These are phyloP conservation scores for Fusarium sacchari DNA, from an alignment of 2,329 filamentous ascomycete species.

Conservation along the genomic window DNA sequence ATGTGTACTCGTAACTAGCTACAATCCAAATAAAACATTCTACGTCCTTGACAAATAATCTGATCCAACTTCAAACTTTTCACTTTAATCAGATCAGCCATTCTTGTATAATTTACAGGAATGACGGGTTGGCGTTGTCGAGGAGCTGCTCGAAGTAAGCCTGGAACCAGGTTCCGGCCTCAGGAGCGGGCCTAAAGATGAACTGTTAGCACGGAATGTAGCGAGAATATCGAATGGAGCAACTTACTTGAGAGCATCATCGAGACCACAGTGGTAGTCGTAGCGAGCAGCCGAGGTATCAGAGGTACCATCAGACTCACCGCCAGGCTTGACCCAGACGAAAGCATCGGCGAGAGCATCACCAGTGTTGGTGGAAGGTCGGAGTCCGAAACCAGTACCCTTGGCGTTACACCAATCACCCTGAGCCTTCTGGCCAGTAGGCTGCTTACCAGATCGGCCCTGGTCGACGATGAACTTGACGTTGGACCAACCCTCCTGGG, in stretches of 20 bases:
- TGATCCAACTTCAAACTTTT: background rate
- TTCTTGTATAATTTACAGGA: slow-evolving; percentile 38
- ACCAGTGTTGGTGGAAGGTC: slow-evolving; percentile 71
- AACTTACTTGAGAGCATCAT: slow-evolving; percentile 57
- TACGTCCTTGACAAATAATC: background rate
- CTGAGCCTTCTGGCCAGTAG: slow-evolving; percentile 69
- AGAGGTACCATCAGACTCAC: slow-evolving; percentile 64
- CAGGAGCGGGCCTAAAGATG: slow-evolving; percentile 66
- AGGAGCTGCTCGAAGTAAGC: slow-evolving; percentile 68
- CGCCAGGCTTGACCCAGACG: slow-evolving; percentile 77
- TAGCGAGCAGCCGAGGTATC: slow-evolving; percentile 56
- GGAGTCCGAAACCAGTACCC: slow-evolving; percentile 71
- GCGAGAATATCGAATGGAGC: accelerated
- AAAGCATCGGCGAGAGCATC: slow-evolving; percentile 70
- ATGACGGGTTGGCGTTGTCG: slow-evolving; percentile 65
- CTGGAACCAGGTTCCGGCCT: slow-evolving; percentile 76
- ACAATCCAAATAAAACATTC: background rate
- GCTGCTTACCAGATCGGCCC: slow-evolving; percentile 66
- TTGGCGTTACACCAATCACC: slow-evolving; percentile 76
- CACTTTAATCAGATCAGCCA: background rate
- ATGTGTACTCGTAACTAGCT: background rate
- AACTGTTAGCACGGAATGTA: slow-evolving; percentile 38
- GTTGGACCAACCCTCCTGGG: slow-evolving; percentile 54
- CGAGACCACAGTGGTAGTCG: slow-evolving; percentile 58
- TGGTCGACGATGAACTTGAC: slow-evolving; percentile 62